Base-by-base conservation (phyloP, 768 basidiomycete species). In the Lyophyllum decastes region DNA sequence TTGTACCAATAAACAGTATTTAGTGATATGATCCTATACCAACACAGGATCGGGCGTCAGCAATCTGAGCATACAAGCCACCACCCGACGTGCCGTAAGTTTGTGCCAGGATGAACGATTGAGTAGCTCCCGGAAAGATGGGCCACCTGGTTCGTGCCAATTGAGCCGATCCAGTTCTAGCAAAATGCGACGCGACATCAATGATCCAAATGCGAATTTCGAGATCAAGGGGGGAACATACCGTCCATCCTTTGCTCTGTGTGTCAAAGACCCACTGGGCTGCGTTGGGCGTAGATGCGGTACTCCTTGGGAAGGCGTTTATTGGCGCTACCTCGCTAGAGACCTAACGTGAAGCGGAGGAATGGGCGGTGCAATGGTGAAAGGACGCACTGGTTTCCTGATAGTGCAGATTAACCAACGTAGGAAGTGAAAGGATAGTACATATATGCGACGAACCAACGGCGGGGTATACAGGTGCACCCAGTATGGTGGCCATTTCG, bases 1-100 rank as follows among this genome's bases (percentile, higher is more conserved):
- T 80, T 83, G 64, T 86, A 86, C 83, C 84, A 85, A 59, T 82
- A 87, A 7, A 81, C 76, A 8, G 82, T 82, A 59, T 86, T 87
- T 57, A 87, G 59, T 0, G 85, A 85, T 34, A 87, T 79, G 38
- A 87, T 81, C 19, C 81, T 84, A 21, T 8, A 17, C 19, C 1
- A n/a, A 38, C 35, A 38, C 3, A 38, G 10, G 35, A 38, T 30
- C 4, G 30, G 5, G 10, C 30, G 5, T 4, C 30, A 4, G 30
- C 10, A 30, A 44, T 26, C 22, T 33, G 14, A 34, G n/a, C 24
- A 38, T 11, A 34, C 24, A 25, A 41, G 7, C 12, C 30, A n/a
- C 52, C 30, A 34, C n/a, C 10, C 11, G 9, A 55, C 63, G n/a
- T 59, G 81, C 82, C 79, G 71, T 27, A 85, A 68, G 26, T 76